These are phyloP conservation scores for Hordeum marinum DNA, from an alignment of 176 grass and related monocot species.

Conservation along the genomic window DNA sequence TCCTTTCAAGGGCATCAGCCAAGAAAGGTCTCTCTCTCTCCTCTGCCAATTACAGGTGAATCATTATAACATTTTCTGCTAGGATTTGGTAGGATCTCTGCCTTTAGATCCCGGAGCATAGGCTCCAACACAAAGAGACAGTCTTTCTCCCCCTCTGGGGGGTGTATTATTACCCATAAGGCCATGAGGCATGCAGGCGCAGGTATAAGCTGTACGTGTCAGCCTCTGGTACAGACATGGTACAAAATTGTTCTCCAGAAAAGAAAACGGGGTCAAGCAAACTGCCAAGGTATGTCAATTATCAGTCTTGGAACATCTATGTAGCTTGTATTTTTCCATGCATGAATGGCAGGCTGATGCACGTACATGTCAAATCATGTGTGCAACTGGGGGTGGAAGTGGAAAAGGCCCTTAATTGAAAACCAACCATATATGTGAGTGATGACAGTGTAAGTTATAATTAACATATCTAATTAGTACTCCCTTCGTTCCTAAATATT, in stretches of 20 bases:
- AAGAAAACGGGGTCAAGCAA: constrained; percentile 27
- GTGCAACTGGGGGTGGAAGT: constrained; percentile 11
- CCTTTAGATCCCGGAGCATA: constrained; percentile 32
- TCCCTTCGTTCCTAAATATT: no score
- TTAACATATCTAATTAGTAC: not conserved
- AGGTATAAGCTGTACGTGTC: not conserved
- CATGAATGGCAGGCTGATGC: constrained; percentile 7
- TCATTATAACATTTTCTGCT: constrained; percentile 32
- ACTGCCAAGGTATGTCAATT: constrained; percentile 32
- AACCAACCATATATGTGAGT: constrained; percentile 16
- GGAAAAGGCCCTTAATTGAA: constrained; percentile 5
- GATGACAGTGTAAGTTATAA: not conserved
- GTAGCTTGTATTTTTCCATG: constrained; percentile 11
- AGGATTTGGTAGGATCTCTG: constrained; percentile 32
- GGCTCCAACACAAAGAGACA: constrained; percentile 25
- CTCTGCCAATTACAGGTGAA: constrained; percentile 4
- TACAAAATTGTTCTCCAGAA: constrained; percentile 32
- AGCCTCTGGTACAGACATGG: constrained; percentile 7
- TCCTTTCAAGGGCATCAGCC: constrained; percentile 21
- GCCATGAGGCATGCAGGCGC: not conserved
- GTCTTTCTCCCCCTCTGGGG: constrained; percentile 3
- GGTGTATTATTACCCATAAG: constrained; percentile 4
- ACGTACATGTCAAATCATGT: constrained; percentile 31
- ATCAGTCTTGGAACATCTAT: constrained; percentile 17
- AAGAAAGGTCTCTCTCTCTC: constrained; percentile 13